Evolutionary conservation across 75 land plant genomes (phyloP).

Genomic region (Sequoiadendron giganteum): DNA sequence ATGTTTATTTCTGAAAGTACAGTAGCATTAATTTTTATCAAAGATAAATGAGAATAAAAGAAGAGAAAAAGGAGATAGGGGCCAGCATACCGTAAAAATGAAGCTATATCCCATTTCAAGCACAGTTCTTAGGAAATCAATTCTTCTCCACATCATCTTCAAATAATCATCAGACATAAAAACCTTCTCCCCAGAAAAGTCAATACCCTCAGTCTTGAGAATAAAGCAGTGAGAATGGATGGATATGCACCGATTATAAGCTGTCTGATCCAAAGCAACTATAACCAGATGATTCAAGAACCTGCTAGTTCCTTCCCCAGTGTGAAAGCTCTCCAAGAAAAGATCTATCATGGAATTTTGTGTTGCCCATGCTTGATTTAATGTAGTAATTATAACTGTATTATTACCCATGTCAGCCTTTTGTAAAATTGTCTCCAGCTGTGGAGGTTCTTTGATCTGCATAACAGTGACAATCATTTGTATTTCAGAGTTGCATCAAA

Average conservation of each 20-base stretch:
- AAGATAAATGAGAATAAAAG: neutral
- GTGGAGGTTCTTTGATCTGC: constrained; percentile 6
- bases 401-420: constrained; percentile 38
- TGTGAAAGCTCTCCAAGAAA: constrained; percentile 46
- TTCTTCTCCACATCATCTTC: constrained; percentile 90
- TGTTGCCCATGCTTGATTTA: constrained; percentile 60
- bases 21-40: no score
- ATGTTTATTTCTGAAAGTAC: no score
- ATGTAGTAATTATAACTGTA: constrained; percentile 51
- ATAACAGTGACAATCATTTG: no score
- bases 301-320: constrained; percentile 22
- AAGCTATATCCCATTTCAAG: constrained; percentile 74
- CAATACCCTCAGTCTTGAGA: constrained; percentile 31
- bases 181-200: constrained; percentile 30
- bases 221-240: constrained; percentile 31
- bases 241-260: constrained; percentile 22
- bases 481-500: neutral
- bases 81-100: constrained; percentile 62
- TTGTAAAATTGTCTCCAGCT: constrained; percentile 22
- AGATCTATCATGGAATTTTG: constrained; percentile 44
- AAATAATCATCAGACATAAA: constrained; percentile 61
- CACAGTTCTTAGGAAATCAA: constrained; percentile 56
- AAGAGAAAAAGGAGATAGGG: neutral
- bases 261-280: constrained; percentile 35
- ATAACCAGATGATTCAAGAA: constrained; percentile 48